phyloP scores from a whole-genome alignment of 176 grass and related monocot genomes.

The Ensete glaucum region DNA sequence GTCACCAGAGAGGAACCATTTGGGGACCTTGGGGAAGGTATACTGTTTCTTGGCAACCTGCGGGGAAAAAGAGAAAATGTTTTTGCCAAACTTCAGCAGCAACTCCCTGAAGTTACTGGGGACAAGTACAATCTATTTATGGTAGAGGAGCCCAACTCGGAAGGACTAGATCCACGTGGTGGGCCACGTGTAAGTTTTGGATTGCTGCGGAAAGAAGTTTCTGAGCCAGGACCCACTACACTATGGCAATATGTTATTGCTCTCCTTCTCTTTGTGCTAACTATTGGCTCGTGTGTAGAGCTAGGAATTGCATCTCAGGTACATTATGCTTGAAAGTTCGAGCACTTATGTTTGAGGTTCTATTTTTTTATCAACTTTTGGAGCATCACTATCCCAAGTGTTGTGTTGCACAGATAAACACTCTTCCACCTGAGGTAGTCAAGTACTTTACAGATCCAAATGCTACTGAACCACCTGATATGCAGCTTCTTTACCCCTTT shows the following conservation, averaged over 20 bases:
- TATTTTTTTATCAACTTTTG: neutral
- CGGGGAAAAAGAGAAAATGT: constrained; percentile 78
- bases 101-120: constrained; percentile 65
- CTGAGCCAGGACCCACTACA: constrained; percentile 84
- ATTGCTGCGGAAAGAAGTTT: constrained; percentile 90
- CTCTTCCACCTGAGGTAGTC: constrained; percentile 88
- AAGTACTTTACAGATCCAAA: constrained; percentile 97
- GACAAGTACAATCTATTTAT: constrained; percentile 94
- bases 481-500: constrained; percentile 77
- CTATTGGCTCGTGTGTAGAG: constrained; percentile 80
- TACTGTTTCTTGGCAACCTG: constrained; percentile 89
- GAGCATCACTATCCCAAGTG: neutral
- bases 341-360: too few relatives aligned
- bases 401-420: constrained; percentile 57
- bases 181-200: constrained; percentile 89
- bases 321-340: constrained; percentile 8
- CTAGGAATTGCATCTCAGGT: constrained; percentile 97
- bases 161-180: constrained; percentile 80
- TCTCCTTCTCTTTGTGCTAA: constrained; percentile 77
- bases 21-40: constrained; percentile 89
- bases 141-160: constrained; percentile 92
- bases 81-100: constrained; percentile 66
- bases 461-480: constrained; percentile 81
- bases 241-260: constrained; percentile 99
- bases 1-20: constrained; percentile 94